These are phyloP conservation scores for Moricandia arvensis DNA, from an alignment of 345 rosid genomes.

Conservation along the genomic window DNA sequence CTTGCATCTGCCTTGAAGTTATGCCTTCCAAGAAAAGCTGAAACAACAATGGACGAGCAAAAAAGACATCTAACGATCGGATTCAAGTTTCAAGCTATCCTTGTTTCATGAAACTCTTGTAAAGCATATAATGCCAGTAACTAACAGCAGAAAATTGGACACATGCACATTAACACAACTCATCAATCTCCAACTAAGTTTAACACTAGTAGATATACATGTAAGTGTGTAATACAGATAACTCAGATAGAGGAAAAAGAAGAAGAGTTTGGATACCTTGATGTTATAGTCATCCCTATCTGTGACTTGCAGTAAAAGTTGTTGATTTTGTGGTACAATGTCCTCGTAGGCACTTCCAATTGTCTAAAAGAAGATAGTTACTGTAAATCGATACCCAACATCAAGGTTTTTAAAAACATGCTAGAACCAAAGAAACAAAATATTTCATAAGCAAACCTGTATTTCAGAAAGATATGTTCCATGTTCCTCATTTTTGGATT, in stretches of 20 bases:
- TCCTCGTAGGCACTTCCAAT: constrained; percentile 94
- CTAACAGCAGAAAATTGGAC: neutral
- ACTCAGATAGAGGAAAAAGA: too few relatives aligned
- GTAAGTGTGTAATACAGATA: too few relatives aligned
- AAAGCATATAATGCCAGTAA: neutral
- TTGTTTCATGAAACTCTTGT: neutral
- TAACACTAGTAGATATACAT: neutral
- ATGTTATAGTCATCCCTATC: constrained; percentile 98
- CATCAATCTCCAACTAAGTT: constrained; percentile 5
- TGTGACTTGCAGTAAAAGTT: constrained; percentile 85
- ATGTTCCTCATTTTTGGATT: constrained; percentile 86
- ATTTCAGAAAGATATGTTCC: constrained; percentile 89
- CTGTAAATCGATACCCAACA: constrained; percentile 34
- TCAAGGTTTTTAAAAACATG: constrained; percentile 11
- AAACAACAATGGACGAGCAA: constrained; percentile 33
- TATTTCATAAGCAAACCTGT: constrained; percentile 55
- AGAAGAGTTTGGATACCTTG: constrained; percentile 53
- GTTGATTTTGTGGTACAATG: constrained; percentile 97
- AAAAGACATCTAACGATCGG: constrained; percentile 5
- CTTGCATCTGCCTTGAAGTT: constrained; percentile 70
- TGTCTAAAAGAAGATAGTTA: constrained; percentile 59
- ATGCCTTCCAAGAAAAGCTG: constrained; percentile 90
- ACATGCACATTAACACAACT: neutral
- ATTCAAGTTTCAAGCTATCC: neutral
- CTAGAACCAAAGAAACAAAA: constrained; percentile 17